Base-by-base conservation (phyloP, 2,329 filamentous ascomycete species). In the Colletotrichum camelliae region DNA sequence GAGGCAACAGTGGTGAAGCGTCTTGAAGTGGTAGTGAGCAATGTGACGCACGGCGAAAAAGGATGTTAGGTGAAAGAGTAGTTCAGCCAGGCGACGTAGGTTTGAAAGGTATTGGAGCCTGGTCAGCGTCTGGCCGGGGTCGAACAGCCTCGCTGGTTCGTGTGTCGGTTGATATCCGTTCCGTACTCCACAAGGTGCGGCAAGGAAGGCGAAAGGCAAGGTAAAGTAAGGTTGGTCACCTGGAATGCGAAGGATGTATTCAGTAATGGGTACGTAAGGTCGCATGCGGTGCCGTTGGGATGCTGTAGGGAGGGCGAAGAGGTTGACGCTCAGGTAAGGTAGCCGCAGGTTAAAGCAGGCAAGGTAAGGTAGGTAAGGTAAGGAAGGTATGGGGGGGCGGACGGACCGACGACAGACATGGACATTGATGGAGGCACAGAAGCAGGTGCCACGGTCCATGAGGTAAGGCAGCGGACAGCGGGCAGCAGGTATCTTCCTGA, bases 241-340 rank as follows among this genome's bases (percentile, higher is more conserved):
- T 21, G 24, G 24, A 24, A 65, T 64, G 43, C 43, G n/a, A 52
- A 21, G 43, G 43, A 52, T 21, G 43, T 52, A n/a, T 58, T 21
- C 58, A 35, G 67, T 69, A 39, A 74, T 33, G 71, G 57, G 66
- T 74, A 70, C 66, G 71, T 64, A 70, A 70, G 71, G 66, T 39
- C 43, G 57, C 33, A 39, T 52, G 57, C 29, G 55, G 64, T 61
- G 29, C 18, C 58, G 58, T 33, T 58, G 55, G 48, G 27, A 16
- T 39, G 64, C 31, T 31, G 33, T n/a, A 48, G 39, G 24, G 24
- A 48, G 39, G 24, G 24, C 15, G 24, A 52, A n/a, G 24, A 33
- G 9, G 43, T 24, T 21, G 12, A 52, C 43, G 43, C 43, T 52
- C 43, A 52, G 27, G 43, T 27, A 57, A 12, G 43, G 12, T 43